These are phyloP conservation scores for Fusarium oligoseptatum DNA, from an alignment of 2,329 filamentous ascomycete species.

Conservation along the genomic window DNA sequence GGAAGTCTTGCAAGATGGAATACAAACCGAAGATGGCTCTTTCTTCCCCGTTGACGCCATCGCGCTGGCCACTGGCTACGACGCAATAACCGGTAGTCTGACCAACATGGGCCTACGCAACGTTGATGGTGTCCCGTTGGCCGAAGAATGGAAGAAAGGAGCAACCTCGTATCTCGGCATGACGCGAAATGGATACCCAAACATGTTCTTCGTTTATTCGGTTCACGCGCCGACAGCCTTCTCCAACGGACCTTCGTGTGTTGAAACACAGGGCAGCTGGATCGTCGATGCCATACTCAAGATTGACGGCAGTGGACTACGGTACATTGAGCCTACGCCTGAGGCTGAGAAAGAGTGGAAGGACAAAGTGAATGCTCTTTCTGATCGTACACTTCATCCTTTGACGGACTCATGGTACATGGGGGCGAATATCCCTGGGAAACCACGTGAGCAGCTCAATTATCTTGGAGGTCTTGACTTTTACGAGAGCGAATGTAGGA, in stretches of 20 bases:
- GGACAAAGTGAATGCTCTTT: background rate
- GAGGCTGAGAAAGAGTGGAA: background rate
- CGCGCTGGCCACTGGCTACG: background rate
- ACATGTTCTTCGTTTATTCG: background rate
- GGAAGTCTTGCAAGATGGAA: background rate
- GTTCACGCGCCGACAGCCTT: background rate
- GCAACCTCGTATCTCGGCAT: background rate
- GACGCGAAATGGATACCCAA: background rate
- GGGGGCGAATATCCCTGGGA: background rate
- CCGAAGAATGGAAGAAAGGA: background rate
- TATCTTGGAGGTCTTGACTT: background rate
- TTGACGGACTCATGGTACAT: background rate
- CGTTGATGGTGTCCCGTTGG: background rate
- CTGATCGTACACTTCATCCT: background rate
- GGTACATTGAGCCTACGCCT: background rate
- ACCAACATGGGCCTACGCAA: background rate
- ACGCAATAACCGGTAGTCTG: background rate
- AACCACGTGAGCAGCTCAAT: background rate
- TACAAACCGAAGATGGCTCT: background rate
- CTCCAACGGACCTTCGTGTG: background rate
- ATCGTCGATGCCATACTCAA: background rate
- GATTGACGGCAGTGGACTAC: background rate
- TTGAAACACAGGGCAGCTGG: background rate
- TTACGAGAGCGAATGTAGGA: background rate
- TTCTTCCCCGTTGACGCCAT: background rate